These are phyloP conservation scores for Sporobolus alterniflorus DNA, from an alignment of 202 grass and related monocot genomes.

Conservation along the genomic window DNA sequence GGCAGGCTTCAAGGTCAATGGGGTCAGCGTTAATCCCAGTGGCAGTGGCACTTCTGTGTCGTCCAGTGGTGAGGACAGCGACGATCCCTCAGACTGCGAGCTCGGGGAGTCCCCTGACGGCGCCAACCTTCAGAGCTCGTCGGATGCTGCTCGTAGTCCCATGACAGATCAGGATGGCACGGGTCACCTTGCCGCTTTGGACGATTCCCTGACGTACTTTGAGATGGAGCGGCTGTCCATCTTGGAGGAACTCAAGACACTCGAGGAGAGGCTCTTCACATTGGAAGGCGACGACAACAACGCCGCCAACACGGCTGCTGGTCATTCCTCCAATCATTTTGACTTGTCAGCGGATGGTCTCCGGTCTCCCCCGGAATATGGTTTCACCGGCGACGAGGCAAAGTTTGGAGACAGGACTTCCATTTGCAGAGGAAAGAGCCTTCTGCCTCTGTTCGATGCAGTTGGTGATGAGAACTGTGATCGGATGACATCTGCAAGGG, in stretches of 20 bases:
- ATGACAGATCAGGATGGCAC: conserved; percentile 21
- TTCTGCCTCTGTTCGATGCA: conserved; percentile 85
- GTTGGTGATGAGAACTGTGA: conserved; percentile 39
- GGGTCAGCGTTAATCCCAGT: conserved; percentile 19
- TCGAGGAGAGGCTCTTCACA: conserved; percentile 86
- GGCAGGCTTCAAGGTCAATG: conserved; percentile 40
- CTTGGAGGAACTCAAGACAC: conserved; percentile 83
- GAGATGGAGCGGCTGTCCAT: conserved; percentile 94
- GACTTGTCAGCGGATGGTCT: conserved; percentile 35
- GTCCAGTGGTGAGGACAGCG: conserved; percentile 51
- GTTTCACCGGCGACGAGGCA: conserved; percentile 31
- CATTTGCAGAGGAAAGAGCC: conserved; percentile 67
- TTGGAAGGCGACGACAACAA: conserved; percentile 70
- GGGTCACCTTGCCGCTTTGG: conserved; percentile 40
- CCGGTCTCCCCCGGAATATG: conserved; percentile 23
- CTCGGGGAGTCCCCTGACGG: conserved; percentile 52
- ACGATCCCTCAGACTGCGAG: conserved; percentile 51
- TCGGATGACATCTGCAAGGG: neutral
- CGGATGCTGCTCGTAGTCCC: conserved; percentile 42
- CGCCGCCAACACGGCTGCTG: conserved; percentile 26
- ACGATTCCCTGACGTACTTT: conserved; percentile 82
- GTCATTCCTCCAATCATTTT: conserved; percentile 30
- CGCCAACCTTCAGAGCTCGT: conserved; percentile 41
- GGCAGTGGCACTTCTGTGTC: conserved; percentile 57
- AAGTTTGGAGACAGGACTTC: conserved; percentile 36